Conservation (phyloP, 345 rosid genomes). For the Citrus unshiu region DNA sequence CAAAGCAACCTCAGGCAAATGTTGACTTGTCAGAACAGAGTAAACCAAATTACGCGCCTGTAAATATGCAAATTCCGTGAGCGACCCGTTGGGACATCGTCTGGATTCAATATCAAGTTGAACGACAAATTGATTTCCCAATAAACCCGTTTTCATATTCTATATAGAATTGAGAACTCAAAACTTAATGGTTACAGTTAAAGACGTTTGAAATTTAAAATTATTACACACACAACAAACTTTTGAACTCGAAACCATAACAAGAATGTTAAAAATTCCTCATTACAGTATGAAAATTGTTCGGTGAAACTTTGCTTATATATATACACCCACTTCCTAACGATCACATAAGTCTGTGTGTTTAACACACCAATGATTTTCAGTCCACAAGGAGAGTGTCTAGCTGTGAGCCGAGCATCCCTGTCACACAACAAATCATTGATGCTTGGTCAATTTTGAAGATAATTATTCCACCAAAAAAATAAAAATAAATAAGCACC, state of each 20-base stretch:
- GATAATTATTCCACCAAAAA: neutral
- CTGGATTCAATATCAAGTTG: neutral
- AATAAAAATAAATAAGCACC: neutral
- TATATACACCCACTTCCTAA: neutral
- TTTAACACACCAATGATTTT: neutral
- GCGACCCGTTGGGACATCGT: neutral
- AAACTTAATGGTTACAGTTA: neutral
- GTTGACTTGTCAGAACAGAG: neutral
- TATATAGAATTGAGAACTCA: neutral
- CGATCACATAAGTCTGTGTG: neutral
- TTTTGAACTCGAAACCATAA: neutral
- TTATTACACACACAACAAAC: neutral
- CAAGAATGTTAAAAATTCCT: neutral
- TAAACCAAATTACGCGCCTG: too few species aligned
- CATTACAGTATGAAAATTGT: neutral
- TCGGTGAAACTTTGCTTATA: neutral
- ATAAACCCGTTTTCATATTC: neutral
- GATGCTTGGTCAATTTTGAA: neutral
- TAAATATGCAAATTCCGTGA: neutral
- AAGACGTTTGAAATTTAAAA: neutral
- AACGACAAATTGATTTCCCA: neutral
- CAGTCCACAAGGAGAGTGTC: conserved; percentile 12
- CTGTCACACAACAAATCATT: neutral
- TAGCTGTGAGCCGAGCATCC: neutral
- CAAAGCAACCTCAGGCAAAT: neutral